Evolutionary conservation across 2,329 filamentous ascomycete species (phyloP).

Genomic region (Colletotrichum coccodes): DNA sequence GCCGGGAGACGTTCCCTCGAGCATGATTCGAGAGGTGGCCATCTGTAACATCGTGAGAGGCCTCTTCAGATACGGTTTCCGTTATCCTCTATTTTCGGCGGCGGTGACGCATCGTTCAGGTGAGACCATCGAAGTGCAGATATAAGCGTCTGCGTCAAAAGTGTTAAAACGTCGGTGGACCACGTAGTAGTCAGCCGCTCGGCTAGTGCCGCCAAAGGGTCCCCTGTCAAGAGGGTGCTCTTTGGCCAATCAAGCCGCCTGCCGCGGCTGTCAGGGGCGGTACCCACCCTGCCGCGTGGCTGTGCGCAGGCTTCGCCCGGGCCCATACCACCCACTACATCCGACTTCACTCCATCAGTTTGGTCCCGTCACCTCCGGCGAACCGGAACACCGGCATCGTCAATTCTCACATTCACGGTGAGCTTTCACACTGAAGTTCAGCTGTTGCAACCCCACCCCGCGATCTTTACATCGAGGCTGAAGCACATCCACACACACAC

Average conservation of each 20-base stretch:
- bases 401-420: conserved; percentile 3
- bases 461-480: background rate
- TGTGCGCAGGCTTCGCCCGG: conserved; percentile 6
- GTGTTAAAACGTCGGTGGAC: background rate
- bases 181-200: conserved; percentile 24
- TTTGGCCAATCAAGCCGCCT: background rate
- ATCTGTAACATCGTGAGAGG: background rate
- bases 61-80: background rate
- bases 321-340: background rate
- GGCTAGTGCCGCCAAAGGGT: background rate
- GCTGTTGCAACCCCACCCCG: conserved; percentile 5
- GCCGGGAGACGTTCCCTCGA: background rate
- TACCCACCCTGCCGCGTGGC: conserved; percentile 24
- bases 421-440: background rate
- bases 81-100: background rate
- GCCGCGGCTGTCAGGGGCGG: conserved; percentile 6
- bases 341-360: conserved; percentile 30
- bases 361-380: background rate
- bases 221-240: background rate
- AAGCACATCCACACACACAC: background rate
- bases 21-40: background rate
- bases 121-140: background rate
- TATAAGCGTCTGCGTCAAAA: background rate
- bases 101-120: background rate
- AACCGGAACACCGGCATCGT: background rate